Evolutionary conservation across 2,329 filamentous ascomycete species (phyloP).

Genomic region (Fusarium udum): DNA sequence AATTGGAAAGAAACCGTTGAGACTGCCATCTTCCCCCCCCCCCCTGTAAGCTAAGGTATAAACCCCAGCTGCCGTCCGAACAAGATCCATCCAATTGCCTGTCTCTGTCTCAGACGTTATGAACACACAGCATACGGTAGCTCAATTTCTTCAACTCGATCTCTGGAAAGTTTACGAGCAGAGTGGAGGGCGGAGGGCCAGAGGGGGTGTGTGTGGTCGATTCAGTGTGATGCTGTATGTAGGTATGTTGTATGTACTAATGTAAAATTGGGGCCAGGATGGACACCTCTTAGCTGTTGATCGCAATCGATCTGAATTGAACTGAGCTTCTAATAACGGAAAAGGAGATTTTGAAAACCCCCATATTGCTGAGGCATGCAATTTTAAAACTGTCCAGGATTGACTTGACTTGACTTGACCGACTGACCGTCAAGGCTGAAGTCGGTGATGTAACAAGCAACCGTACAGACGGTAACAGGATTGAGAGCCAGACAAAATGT

Average conservation of each 20-base stretch:
- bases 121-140: not conserved
- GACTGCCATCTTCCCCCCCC: constrained; percentile 1
- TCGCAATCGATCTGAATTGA: constrained; percentile 25
- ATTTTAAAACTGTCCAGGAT: constrained; percentile 1
- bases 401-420: not conserved
- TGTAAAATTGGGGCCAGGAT: not conserved
- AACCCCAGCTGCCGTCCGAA: constrained; percentile 3
- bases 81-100: not conserved
- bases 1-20: constrained; percentile 32
- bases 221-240: not conserved
- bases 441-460: not conserved
- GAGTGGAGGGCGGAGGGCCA: not conserved
- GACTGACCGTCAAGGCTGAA: not conserved
- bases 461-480: not conserved
- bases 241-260: not conserved
- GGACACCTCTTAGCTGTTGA: constrained; percentile 24
- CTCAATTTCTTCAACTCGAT: constrained; percentile 1
- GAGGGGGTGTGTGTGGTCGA: not conserved
- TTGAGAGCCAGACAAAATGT: not conserved
- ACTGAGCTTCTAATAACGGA: not conserved
- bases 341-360: constrained; percentile 18
- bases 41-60: not conserved
- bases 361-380: constrained; percentile 22
- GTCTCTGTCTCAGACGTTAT: constrained; percentile 9
- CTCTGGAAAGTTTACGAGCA: not conserved